Conservation (phyloP, 2,329 filamentous ascomycete species). For the Diaporthe capsici region DNA sequence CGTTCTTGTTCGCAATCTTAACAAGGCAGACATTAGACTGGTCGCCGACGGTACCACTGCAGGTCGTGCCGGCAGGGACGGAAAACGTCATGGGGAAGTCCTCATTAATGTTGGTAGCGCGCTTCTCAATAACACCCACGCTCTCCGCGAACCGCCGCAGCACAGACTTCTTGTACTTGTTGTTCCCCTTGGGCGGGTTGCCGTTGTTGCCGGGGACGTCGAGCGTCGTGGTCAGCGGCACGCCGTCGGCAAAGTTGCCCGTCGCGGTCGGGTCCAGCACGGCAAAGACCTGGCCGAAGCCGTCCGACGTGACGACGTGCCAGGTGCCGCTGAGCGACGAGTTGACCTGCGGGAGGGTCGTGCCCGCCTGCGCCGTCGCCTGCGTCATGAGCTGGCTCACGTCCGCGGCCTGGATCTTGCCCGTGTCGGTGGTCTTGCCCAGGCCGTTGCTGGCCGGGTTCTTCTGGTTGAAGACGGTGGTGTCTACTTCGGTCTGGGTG, state of each 20-base stretch:
- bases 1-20: slow-evolving; percentile 59
- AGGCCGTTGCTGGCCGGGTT: slow-evolving; percentile 41
- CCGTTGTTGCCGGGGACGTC: slow-evolving; percentile 38
- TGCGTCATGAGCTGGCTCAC: slow-evolving; percentile 39
- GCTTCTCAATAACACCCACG: slow-evolving; percentile 42
- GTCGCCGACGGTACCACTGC: slow-evolving; percentile 53
- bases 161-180: slow-evolving; percentile 38
- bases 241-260: slow-evolving; percentile 43
- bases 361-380: slow-evolving; percentile 39
- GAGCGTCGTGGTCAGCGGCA: slow-evolving; percentile 40
- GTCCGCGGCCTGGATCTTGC: slow-evolving; percentile 40
- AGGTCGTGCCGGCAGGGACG: slow-evolving; percentile 49
- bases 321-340: slow-evolving; percentile 43
- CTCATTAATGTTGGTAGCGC: slow-evolving; percentile 43
- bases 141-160: slow-evolving; percentile 39
- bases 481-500: slow-evolving; percentile 39
- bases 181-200: slow-evolving; percentile 3
- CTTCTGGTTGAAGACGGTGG: slow-evolving; percentile 36
- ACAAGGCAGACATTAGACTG: slow-evolving; percentile 56
- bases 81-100: slow-evolving; percentile 51
- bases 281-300: slow-evolving; percentile 43
- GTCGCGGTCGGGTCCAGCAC: slow-evolving; percentile 44
- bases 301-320: slow-evolving; percentile 45
- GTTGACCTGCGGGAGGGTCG: slow-evolving; percentile 44
- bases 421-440: slow-evolving; percentile 44